A percentile compares a stretch with the other conserved stretches of the same genome.
Evolutionary conservation across 192 early-diverging fungal genomes (phyloP).

Genomic region (Backusella macrospora): DNA sequence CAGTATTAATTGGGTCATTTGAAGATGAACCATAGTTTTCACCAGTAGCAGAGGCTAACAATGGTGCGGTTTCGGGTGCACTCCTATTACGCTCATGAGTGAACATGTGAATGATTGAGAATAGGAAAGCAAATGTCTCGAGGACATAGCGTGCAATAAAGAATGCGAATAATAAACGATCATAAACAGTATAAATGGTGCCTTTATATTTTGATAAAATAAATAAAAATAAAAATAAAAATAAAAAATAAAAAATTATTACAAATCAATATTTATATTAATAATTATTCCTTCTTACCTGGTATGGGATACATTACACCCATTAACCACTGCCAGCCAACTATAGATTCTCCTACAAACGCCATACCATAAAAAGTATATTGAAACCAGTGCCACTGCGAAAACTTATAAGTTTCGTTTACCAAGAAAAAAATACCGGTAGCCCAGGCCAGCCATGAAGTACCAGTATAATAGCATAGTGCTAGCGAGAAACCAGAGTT

Average conservation of each 20-base stretch:
- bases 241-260: not conserved
- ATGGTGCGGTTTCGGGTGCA: slow-evolving; percentile 28
- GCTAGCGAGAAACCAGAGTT: slow-evolving; percentile 45
- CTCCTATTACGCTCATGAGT: not conserved
- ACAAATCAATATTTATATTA: not conserved
- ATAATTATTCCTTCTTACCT: slow-evolving; percentile 25
- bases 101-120: slow-evolving; percentile 36
- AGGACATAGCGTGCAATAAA: slow-evolving; percentile 49
- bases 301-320: slow-evolving; percentile 25
- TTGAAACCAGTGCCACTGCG: slow-evolving; percentile 52
- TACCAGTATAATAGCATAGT: slow-evolving; percentile 44
- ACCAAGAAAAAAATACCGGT: slow-evolving; percentile 40
- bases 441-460: slow-evolving; percentile 44
- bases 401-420: slow-evolving; percentile 41
- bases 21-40: not conserved
- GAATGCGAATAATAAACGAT: slow-evolving; percentile 43
- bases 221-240: not conserved
- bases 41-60: slow-evolving; percentile 17
- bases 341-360: slow-evolving; percentile 46
- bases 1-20: slow-evolving; percentile 27
- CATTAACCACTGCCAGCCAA: slow-evolving; percentile 46
- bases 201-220: not conserved
- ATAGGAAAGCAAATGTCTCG: slow-evolving; percentile 34
- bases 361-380: slow-evolving; percentile 54
- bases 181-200: slow-evolving; percentile 28